phyloP scores from a whole-genome alignment of 768 basidiomycete genomes.

The Termitomyces sp. region DNA sequence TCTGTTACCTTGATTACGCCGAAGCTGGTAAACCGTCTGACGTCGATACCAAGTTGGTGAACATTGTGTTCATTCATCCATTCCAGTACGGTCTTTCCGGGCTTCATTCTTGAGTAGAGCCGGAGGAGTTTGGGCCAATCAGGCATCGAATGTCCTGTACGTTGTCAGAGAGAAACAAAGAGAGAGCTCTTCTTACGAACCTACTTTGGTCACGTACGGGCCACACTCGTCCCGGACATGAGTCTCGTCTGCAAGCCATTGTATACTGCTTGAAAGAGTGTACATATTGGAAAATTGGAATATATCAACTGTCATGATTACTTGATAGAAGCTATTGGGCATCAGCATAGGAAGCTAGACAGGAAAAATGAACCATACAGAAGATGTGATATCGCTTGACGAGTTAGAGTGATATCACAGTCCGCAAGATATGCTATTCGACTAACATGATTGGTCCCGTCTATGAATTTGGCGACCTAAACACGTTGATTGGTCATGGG shows the following conservation, averaged over 20 bases:
- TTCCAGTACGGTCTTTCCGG: constrained; percentile 77
- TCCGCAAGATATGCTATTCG: constrained; percentile 90
- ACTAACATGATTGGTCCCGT: constrained; percentile 89
- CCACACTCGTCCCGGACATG: constrained; percentile 91
- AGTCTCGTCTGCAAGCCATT: constrained; percentile 81
- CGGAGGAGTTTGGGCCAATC: constrained; percentile 87
- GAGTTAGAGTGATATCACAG: constrained; percentile 77
- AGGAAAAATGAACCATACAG: constrained; percentile 49
- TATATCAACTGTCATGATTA: constrained; percentile 94
- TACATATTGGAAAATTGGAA: constrained; percentile 99
- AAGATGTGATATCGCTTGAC: constrained; percentile 87
- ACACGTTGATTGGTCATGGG: background rate
- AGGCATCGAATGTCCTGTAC: constrained; percentile 52
- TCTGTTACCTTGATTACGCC: constrained; percentile 91
- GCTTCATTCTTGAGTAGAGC: constrained; percentile 82
- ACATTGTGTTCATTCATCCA: constrained; percentile 85
- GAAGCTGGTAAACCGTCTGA: constrained; percentile 93
- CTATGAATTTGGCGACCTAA: constrained; percentile 76
- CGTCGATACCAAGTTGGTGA: constrained; percentile 74
- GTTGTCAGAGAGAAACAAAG: constrained; percentile 1
- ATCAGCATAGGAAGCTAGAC: constrained; percentile 7
- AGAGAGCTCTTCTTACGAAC: constrained; percentile 29
- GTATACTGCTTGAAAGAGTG: constrained; percentile 79
- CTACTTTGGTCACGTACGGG: constrained; percentile 80
- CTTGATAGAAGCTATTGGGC: constrained; percentile 80